A percentile compares a stretch with the other conserved stretches of the same genome.
Evolutionary conservation across 495 filamentous ascomycete genomes (phyloP).

Genomic region (Neurospora discreta): DNA sequence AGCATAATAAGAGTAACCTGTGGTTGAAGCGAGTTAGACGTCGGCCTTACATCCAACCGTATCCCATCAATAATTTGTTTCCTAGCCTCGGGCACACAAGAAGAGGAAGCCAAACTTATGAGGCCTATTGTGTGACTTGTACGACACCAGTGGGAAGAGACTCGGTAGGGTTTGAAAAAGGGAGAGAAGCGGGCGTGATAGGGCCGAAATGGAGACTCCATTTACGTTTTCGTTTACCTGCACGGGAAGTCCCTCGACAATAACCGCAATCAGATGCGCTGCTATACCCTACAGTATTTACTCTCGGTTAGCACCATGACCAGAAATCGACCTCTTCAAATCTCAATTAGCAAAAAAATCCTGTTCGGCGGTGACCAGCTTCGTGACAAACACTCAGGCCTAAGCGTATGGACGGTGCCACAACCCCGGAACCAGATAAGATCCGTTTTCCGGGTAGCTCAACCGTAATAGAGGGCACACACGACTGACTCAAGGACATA

Average conservation of each 20-base stretch:
- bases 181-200: neutral
- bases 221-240: conserved; percentile 34
- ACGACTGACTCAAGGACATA: neutral
- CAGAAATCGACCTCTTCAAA: neutral
- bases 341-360: neutral
- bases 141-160: neutral
- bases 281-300: conserved; percentile 29
- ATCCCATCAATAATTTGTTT: neutral
- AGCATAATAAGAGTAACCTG: conserved; percentile 81
- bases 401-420: neutral
- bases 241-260: conserved; percentile 31
- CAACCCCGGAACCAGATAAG: neutral
- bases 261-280: conserved; percentile 41
- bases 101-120: neutral
- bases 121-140: neutral
- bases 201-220: conserved; percentile 1
- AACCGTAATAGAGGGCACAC: neutral
- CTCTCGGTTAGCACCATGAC: neutral
- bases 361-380: neutral
- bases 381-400: neutral
- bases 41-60: neutral
- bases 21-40: conserved; percentile 10
- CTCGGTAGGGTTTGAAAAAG: neutral
- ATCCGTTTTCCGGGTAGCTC: neutral
- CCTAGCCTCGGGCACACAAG: neutral